Conservation (phyloP, 2,329 filamentous ascomycete genomes). For the Davidsoniella australis region DNA sequence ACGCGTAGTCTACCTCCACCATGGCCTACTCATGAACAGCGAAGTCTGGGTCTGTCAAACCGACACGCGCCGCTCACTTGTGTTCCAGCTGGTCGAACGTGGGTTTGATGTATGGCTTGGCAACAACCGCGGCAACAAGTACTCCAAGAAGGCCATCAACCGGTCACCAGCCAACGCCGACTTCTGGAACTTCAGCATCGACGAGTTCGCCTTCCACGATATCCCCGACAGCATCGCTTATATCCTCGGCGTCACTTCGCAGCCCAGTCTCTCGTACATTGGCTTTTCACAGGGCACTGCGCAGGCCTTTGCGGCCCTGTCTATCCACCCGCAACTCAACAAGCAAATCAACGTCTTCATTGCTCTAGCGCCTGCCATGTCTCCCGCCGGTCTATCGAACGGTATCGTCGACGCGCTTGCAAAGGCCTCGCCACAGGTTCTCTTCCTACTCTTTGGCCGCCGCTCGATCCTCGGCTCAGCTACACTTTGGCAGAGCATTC, state of each 20-base stretch:
- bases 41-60: constrained; percentile 95
- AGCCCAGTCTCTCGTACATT: constrained; percentile 80
- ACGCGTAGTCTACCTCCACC: constrained; percentile 83
- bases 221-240: constrained; percentile 92
- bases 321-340: constrained; percentile 83
- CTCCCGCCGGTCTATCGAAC: constrained; percentile 76
- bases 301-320: constrained; percentile 84
- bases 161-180: constrained; percentile 53
- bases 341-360: constrained; percentile 92
- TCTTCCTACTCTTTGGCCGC: constrained; percentile 85
- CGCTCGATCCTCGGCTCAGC: constrained; percentile 82
- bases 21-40: constrained; percentile 95
- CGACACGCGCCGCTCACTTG: constrained; percentile 67
- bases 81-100: constrained; percentile 73
- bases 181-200: constrained; percentile 98
- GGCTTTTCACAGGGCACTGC: constrained; percentile 96
- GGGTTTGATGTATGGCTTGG: constrained; percentile 97
- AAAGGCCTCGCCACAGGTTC: constrained; percentile 79
- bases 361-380: constrained; percentile 89
- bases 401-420: constrained; percentile 83
- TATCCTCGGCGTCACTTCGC: constrained; percentile 66
- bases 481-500: constrained; percentile 91
- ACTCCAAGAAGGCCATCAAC: constrained; percentile 83
- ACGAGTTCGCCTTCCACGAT: constrained; percentile 94
- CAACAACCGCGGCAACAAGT: constrained; percentile 97